Evolutionary conservation across 306 rosid genomes (phyloP), one percentile per base, ranked within the genome.

Genomic region (Adenanthera pavonina): DNA sequence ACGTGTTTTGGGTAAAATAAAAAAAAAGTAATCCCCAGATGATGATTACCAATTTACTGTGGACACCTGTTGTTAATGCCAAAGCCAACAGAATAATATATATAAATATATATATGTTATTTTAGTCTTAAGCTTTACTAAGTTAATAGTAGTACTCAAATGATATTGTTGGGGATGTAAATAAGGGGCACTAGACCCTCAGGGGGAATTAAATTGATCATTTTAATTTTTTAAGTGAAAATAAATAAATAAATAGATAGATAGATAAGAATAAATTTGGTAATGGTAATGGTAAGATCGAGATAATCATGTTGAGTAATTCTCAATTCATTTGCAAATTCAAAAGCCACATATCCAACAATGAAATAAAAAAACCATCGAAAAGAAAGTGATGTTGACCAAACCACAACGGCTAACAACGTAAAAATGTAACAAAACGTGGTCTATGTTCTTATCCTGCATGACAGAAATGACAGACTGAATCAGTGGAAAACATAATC

Each of bases 1-100:
- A 69, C 74, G 74, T 69, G 74, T 69, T 49, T 69, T 19, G 40
- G 74, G 56, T 20, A 25, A 69, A 69, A 20, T 5, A 20, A 69
- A 33, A 36, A 36, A 61, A 69, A 20, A 40, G 20, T 20, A 69
- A 44, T 56, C 40, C 51, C 74, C 4, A 11, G 33, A 69, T 69
- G 49, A 44, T 69, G 40, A 69, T 25, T 46, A 6, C 40, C 36
- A 25, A 44, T 46, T 69, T 25, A 44, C 74, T 56, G 51, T 69
- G 16, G 5, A 25, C 54, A 15, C 53, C 52, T 19, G 66, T 44
- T 43, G 16, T 69, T n/a, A 46, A 40, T 69, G 36, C 36, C 72
- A 60, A 60, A 11, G 17, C 67, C 61, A 54, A 54, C 20, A 25
- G 30, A 25, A 25, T 25, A 25, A 25, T 25, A 25, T 25, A 25